Conservation (phyloP, 2,329 filamentous ascomycete genomes). For the Pyrenochaeta sp. region DNA sequence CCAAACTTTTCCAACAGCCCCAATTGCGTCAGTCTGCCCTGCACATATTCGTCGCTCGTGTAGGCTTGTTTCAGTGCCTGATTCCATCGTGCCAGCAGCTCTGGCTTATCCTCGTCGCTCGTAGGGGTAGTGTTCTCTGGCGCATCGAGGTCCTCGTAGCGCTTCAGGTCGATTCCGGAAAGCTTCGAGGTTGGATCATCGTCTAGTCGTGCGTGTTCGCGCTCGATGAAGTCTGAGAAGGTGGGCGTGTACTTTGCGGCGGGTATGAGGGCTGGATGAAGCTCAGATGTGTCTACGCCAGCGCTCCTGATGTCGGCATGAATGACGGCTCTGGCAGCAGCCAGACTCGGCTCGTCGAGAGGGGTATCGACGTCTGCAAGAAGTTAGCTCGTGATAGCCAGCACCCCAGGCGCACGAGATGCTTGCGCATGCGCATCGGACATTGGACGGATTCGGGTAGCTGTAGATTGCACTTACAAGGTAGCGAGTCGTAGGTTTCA, state of each 20-base stretch:
- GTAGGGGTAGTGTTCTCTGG: conserved; percentile 54
- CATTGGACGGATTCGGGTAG: conserved; percentile 63
- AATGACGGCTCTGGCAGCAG: conserved; percentile 75
- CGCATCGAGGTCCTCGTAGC: conserved; percentile 81
- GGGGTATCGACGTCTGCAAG: conserved; percentile 79
- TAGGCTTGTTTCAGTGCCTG: conserved; percentile 64
- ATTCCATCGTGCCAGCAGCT: conserved; percentile 58
- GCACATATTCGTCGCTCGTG: conserved; percentile 66
- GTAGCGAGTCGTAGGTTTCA: conserved; percentile 79
- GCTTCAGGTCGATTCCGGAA: conserved; percentile 73
- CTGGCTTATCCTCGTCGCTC: conserved; percentile 48
- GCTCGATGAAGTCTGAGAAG: conserved; percentile 72
- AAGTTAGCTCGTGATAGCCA: conserved; percentile 24
- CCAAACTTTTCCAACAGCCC: conserved; percentile 80
- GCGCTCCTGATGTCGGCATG: conserved; percentile 62
- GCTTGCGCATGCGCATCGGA: conserved; percentile 51
- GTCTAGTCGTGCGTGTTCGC: conserved; percentile 74
- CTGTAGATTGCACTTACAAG: conserved; percentile 65
- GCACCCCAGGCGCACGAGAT: conserved; percentile 2
- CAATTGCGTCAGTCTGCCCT: conserved; percentile 67
- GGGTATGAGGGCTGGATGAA: conserved; percentile 67
- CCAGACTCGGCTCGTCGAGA: conserved; percentile 69
- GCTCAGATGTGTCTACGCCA: conserved; percentile 55
- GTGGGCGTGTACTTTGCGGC: conserved; percentile 57
- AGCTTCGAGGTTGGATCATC: conserved; percentile 60